Base-by-base conservation (phyloP, 768 basidiomycete species). In the Termitomyces sp. region DNA sequence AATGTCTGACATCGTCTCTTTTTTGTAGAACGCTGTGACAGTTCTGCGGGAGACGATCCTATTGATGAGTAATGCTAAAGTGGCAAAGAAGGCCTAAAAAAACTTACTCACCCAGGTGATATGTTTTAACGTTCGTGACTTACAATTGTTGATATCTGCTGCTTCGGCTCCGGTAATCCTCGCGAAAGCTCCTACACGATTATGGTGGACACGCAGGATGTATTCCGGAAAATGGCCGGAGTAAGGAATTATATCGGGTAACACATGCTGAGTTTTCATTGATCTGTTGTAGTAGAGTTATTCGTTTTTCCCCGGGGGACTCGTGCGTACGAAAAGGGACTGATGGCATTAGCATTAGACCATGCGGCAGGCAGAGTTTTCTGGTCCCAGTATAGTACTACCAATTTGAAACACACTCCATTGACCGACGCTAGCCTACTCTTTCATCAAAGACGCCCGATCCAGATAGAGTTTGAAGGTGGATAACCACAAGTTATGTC, bases 171-270 rank as follows among this genome's bases (percentile, higher is more conserved):
- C 35, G n/a, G 11, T 10, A 23, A 31, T 45, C 28, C 43, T 19
- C 31, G 19, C 7, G n/a, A 46, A 42, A 21, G 17, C 12, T 42
- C 19, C 15, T 37, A 53, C 31, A 37, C 57, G 55, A 53, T 28
- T 17, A 38, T 19, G 19, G 42, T 53, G 21, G 37, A 23, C 15
- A 19, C 31, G 15, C 21, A 23, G 62, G 57, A 40, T 41, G 37
- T 51, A 53, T 51, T 33, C 56, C 62, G 62, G 62, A 63, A 57
- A 63, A 63, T 63, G 56, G 35, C 62, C 59, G 62, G 61, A 38
- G 54, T 19, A 42, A 56, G 62, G 62, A 43, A 56, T 55, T 58
- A 53, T 35, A 41, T 63, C 62, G 62, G 62, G 31, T 26, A 28
- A 38, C 43, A 21, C 14, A 21, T 30, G 8, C 12, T 14, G 30